These are phyloP conservation scores for Mollisia scopiformis DNA, from an alignment of 2,329 filamentous ascomycete genomes.

Conservation along the genomic window DNA sequence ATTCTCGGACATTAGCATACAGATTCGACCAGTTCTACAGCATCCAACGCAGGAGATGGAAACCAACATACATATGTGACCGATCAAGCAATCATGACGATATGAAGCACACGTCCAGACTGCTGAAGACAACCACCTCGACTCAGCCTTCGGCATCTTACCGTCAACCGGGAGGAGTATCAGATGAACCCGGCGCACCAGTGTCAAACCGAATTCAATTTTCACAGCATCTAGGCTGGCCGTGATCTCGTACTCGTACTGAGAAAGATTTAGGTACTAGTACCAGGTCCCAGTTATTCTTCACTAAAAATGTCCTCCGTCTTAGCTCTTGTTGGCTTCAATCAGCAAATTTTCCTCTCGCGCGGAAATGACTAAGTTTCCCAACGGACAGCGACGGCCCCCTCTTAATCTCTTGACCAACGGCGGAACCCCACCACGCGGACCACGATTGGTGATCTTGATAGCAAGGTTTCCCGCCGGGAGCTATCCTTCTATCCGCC, in stretches of 20 bases:
- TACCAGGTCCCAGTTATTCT: neutral
- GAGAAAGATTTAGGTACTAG: neutral
- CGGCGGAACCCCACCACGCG: neutral
- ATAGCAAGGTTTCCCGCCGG: neutral
- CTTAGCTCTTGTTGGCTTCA: neutral
- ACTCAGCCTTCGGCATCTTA: too few relatives aligned
- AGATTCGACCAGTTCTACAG: neutral
- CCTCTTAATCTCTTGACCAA: neutral
- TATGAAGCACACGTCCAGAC: neutral
- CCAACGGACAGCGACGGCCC: neutral
- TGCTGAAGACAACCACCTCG: too few relatives aligned
- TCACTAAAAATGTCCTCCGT: neutral
- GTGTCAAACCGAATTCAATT: neutral
- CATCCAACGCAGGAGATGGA: neutral
- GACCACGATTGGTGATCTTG: neutral
- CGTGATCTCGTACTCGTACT: neutral
- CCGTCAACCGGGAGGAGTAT: neutral
- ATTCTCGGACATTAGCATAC: neutral
- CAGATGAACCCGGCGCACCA: neutral
- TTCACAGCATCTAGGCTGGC: neutral
- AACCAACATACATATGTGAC: neutral
- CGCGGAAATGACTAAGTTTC: neutral
- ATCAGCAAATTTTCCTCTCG: neutral
- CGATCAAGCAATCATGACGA: neutral
- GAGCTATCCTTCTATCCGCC: neutral